Evolutionary conservation across 2,329 filamentous ascomycete species (phyloP).

Genomic region (Aspergillus sp.): DNA sequence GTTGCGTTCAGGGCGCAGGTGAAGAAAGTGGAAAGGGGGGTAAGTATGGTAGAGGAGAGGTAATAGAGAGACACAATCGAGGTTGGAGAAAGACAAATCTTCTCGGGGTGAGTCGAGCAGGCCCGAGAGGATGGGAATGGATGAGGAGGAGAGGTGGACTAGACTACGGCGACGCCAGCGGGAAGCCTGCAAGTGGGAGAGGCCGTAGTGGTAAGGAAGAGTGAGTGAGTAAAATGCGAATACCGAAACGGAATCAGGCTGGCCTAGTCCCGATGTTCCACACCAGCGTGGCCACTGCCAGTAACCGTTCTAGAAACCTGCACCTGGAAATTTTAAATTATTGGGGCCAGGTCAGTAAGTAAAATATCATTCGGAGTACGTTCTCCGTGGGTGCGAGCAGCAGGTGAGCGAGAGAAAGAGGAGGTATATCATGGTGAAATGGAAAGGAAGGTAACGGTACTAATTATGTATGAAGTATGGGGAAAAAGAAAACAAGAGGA

Average conservation of each 20-base stretch:
- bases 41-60: slow-evolving; percentile 16
- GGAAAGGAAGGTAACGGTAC: neutral
- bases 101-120: slow-evolving; percentile 11
- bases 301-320: slow-evolving; percentile 19
- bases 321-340: slow-evolving; percentile 15
- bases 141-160: slow-evolving; percentile 10
- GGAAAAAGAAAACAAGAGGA: slow-evolving; percentile 2
- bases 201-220: slow-evolving; percentile 5
- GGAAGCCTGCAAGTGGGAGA: slow-evolving; percentile 6
- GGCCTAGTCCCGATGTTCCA: slow-evolving; percentile 16
- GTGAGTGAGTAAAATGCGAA: slow-evolving; percentile 7
- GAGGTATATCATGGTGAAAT: neutral
- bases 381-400: neutral
- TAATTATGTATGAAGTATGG: slow-evolving; percentile 6
- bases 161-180: slow-evolving; percentile 2
- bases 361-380: neutral
- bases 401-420: neutral
- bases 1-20: slow-evolving; percentile 9
- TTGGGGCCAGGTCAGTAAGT: slow-evolving; percentile 1
- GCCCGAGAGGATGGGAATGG: slow-evolving; percentile 14
- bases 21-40: slow-evolving; percentile 19
- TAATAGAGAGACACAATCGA: slow-evolving; percentile 2
- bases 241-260: slow-evolving; percentile 13
- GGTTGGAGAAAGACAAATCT: slow-evolving; percentile 7
- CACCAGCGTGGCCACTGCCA: slow-evolving; percentile 19